These are phyloP conservation scores for Russula brevipes DNA, from an alignment of 768 basidiomycete genomes.

Conservation along the genomic window DNA sequence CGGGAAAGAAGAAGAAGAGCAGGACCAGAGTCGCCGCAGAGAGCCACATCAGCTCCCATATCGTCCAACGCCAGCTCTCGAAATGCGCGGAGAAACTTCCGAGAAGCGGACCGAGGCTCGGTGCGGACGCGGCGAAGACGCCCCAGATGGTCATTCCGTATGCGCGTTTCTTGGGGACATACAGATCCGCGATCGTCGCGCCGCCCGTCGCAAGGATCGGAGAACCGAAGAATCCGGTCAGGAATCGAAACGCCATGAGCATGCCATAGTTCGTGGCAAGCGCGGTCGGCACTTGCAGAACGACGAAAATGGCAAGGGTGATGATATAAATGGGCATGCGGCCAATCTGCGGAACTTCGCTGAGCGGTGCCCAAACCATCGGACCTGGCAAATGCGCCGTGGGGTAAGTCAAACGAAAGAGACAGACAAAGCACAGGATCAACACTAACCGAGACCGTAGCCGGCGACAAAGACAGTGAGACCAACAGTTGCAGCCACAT, in stretches of 20 bases:
- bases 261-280: slow-evolving; percentile 32
- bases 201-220: slow-evolving; percentile 35
- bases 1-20: slow-evolving; percentile 32
- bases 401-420: background rate
- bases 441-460: slow-evolving; percentile 26
- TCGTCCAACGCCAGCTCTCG: slow-evolving; percentile 35
- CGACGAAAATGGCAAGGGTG: slow-evolving; percentile 32
- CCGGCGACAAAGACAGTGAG: slow-evolving; percentile 30
- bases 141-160: slow-evolving; percentile 31
- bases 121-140: slow-evolving; percentile 30
- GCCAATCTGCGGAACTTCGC: slow-evolving; percentile 34
- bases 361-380: slow-evolving; percentile 33
- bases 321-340: slow-evolving; percentile 34
- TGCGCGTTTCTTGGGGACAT: slow-evolving; percentile 27
- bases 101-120: slow-evolving; percentile 33
- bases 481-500: slow-evolving; percentile 32
- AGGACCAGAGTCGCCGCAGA: slow-evolving; percentile 29
- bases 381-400: slow-evolving; percentile 23
- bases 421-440: background rate
- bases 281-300: slow-evolving; percentile 35
- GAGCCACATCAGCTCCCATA: slow-evolving; percentile 35
- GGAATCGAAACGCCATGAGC: slow-evolving; percentile 34
- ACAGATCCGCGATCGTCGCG: slow-evolving; percentile 30
- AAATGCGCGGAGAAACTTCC: slow-evolving; percentile 34
- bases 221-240: slow-evolving; percentile 34